Conservation (phyloP, 371 early-diverging fungal species). For the Mortierella sp. region DNA sequence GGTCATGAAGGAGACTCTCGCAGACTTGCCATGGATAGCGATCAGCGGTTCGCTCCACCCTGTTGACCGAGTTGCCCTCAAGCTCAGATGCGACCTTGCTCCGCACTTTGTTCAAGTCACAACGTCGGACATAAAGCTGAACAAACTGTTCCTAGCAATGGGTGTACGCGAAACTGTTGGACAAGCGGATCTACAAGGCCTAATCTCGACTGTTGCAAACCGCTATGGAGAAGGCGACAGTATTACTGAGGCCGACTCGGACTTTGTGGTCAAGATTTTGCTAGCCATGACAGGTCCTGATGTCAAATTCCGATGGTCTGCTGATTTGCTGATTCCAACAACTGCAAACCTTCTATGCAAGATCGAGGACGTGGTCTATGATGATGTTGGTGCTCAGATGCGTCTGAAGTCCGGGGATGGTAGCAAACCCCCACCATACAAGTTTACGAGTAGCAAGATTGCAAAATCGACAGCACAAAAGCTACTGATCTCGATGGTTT, state of each 20-base stretch:
- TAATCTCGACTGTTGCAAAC: not conserved
- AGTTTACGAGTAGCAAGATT: constrained; percentile 10
- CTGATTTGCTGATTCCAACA: constrained; percentile 14
- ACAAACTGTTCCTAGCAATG: constrained; percentile 16
- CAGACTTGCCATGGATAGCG: constrained; percentile 17
- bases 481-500: constrained; percentile 22
- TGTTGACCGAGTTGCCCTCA: constrained; percentile 18
- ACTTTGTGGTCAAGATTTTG: constrained; percentile 15
- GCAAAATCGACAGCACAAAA: not conserved
- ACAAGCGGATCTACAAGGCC: constrained; percentile 11
- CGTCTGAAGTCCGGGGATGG: not conserved
- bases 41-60: constrained; percentile 13
- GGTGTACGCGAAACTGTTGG: constrained; percentile 19
- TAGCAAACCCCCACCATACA: not conserved
- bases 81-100: constrained; percentile 3
- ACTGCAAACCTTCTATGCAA: not conserved
- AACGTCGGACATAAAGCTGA: not conserved
- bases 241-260: constrained; percentile 3
- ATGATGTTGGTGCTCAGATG: constrained; percentile 11
- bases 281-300: not conserved
- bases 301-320: not conserved
- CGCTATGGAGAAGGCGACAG: not conserved
- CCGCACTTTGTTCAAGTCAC: constrained; percentile 25
- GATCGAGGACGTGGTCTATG: constrained; percentile 20
- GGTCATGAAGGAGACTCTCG: constrained; percentile 3